phyloP scores from a whole-genome alignment of 306 rosid genomes.

The Prunus dulcis region DNA sequence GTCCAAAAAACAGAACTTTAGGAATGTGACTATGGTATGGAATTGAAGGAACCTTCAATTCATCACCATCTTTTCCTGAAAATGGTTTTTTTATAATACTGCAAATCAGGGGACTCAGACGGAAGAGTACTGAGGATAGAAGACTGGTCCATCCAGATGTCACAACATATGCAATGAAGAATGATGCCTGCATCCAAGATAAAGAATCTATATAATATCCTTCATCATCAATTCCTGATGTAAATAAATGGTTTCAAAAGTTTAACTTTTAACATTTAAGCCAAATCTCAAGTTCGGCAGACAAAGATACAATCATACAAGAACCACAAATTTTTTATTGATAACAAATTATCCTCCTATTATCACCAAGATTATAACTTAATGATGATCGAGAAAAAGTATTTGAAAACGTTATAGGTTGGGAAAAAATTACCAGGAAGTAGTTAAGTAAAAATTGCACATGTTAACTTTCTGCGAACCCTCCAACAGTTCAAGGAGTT shows the following conservation, averaged over 20 bases:
- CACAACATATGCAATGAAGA: constrained; percentile 71
- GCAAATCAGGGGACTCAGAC: constrained; percentile 38
- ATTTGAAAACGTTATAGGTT: neutral
- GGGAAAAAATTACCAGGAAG: neutral
- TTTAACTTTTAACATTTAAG: neutral
- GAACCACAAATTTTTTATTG: neutral
- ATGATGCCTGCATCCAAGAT: constrained; percentile 62
- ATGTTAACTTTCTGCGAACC: neutral
- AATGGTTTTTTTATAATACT: constrained; percentile 36
- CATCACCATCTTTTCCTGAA: constrained; percentile 24
- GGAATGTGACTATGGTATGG: constrained; percentile 68
- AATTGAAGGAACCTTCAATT: constrained; percentile 60
- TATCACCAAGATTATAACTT: neutral
- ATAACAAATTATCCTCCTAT: neutral
- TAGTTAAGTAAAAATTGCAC: neutral
- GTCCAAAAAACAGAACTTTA: constrained; percentile 47
- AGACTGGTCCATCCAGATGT: constrained; percentile 59
- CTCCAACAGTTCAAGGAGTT: neutral
- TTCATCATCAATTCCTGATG: neutral
- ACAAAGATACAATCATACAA: neutral
- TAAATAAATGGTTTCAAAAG: neutral
- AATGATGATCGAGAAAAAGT: neutral
- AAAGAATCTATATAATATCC: neutral
- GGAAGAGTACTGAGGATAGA: constrained; percentile 65
- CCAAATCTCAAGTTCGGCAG: neutral